Base-by-base conservation (phyloP, 805 yeast species). In the Schizosaccharomyces octosporus region DNA sequence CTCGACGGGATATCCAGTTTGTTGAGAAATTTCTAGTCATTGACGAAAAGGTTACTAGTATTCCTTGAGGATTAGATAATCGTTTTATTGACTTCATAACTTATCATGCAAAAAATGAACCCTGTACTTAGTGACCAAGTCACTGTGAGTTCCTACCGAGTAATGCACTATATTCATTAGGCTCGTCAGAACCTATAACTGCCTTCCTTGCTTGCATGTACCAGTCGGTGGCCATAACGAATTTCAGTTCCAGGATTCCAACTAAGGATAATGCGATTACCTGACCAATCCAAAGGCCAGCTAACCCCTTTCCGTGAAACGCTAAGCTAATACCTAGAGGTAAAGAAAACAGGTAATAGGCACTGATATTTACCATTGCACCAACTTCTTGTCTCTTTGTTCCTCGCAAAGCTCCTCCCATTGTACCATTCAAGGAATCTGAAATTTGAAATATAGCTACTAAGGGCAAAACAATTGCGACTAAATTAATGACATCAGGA, bases 361-460 rank as follows among this genome's bases (percentile, higher is more conserved):
- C 78, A n/a, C 83, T 67, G 58, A 86, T 73, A 66, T 85, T 86
- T 60, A 85, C 73, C 13, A 78, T 65, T 0, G 90, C 87, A 2
- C 94, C 94, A 58, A 84, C 75, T 59, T 76, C 78, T 69, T 86
- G 95, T 58, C 81, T 72, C 0, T 90, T 95, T 69, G 83, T 83
- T 1, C 89, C 88, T 63, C 95, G 73, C 63, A 86, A 72, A 43
- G 83, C 76, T 0, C 89, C 93, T 54, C 84, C 81, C 2, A 87
- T 81, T 19, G 84, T 81, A 55, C 83, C 79, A 17, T 85, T 83
- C 19, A 84, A 68, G 3, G 87, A 82, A 69, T 86, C 95, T 62
- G 79, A 77, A 1, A 85, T 70, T 65, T 84, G 87, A 65, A 83
- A 78, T 1, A 81, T 65, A 0, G 88, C 80, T 31, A 85, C 78